phyloP scores from a whole-genome alignment of 176 grass and related monocot genomes.

The Triticum monococcum region DNA sequence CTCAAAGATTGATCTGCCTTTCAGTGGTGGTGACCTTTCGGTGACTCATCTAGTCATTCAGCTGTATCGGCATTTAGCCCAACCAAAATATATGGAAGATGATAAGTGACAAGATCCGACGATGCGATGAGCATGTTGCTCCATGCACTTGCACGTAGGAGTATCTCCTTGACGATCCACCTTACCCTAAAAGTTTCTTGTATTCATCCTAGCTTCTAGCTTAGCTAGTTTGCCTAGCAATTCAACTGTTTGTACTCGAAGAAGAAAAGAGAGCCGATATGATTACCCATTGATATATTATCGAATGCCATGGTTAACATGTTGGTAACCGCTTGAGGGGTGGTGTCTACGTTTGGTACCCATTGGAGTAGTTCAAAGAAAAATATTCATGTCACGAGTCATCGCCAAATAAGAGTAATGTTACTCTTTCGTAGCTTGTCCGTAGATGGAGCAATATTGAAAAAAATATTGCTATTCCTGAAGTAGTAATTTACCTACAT shows the following conservation, averaged over 20 bases:
- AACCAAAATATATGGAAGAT: not conserved
- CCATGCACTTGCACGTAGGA: constrained; percentile 16
- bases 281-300: not conserved
- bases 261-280: not conserved
- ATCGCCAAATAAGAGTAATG: not conserved
- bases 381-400: not conserved
- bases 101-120: constrained; percentile 17
- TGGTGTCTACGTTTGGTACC: not conserved
- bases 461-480: too few species aligned
- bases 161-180: not conserved
- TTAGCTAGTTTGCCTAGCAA: not conserved
- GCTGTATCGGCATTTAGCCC: not conserved
- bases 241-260: not conserved
- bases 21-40: constrained; percentile 17
- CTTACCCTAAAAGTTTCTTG: constrained; percentile 8
- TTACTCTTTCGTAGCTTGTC: too few species aligned
- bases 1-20: not conserved
- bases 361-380: not conserved
- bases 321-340: not conserved
- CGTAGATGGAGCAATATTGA: too few species aligned
- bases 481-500: too few species aligned
- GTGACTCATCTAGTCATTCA: constrained; percentile 51
- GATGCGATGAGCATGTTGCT: not conserved
- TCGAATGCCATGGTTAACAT: constrained; percentile 23
- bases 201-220: not conserved